Evolutionary conservation across 768 basidiomycete species (phyloP), one percentile per base, ranked within the genome.

Genomic region (Pholiota microspora): DNA sequence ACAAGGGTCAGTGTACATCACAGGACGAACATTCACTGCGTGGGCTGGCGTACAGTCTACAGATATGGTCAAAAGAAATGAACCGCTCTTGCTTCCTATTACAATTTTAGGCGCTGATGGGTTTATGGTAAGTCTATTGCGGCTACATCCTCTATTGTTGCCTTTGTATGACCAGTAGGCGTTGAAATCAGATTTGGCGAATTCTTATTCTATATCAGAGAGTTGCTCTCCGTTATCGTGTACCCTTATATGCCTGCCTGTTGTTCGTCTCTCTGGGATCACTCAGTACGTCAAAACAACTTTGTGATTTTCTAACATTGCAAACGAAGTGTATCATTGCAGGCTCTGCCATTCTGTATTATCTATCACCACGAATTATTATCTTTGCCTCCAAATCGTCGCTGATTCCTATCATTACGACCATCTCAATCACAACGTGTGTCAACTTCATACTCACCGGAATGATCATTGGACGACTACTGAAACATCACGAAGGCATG

Each of bases 31-130:
- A 12, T 18, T 25, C 24, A 21, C 34, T 24, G 13, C 40, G 12
- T 31, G 29, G 31, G 31, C 46, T 48, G 12, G 6, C 12, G 12
- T 12, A 6, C 29, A 6, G 12, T 31, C 49, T 10, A 23, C 24
- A 9, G 21, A 38, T 25, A 18, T 38, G 2, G 8, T 50, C 13
- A 25, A 35, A 25, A 21, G n/a, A 13, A 35, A 50, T 25, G 49
- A 50, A 25, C 34, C 31, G 18, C 18, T 50, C 21, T 23, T 50
- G 10, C 49, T 50, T 4, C 49, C 49, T 12, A n/a, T 50, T 15
- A 24, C 49, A 23, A 50, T 50, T 15, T 38, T 32, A 18, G 49
- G 49, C 9, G 51, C 51, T 0, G 51, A 52, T 32, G 44, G 51
- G 18, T 24, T 52, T 10, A 45, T 52, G 51, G 51, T 52, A 10